Base-by-base conservation (phyloP, 768 basidiomycete genomes). In the Auricularia sp. region DNA sequence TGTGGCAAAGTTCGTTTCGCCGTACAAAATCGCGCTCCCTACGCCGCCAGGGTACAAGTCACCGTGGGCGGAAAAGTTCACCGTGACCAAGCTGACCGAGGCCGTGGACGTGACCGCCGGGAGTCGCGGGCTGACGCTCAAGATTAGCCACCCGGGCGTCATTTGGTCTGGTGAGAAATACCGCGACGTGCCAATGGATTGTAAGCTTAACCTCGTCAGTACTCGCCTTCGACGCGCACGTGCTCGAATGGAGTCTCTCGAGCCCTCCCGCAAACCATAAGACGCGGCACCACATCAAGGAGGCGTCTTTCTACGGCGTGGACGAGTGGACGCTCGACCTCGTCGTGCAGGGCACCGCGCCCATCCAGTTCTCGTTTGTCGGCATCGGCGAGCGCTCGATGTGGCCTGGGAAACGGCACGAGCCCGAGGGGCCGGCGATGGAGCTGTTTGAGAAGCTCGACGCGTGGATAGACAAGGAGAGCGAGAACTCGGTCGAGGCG, bases 201-300 rank as follows among this genome's bases (percentile, higher is more conserved):
- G 33, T 2, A 11, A 61, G 60, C 61, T 65, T 23, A 64, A 14
- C 39, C 59, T 36, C 63, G 64, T 51, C 69, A 85, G 93, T 90
- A 3, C 82, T 98, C 63, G 89, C 93, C 0, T 97, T 98, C 71
- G 90, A 95, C 61, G 95, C 92, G 0, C 88, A 95, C 66, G 91
- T 98, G 14, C 73, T 95, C 7, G 75, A 82, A 62, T 98, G 95
- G 95, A 86, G 84, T 16, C 78, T 94, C 43, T 89, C 92, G 67
- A 78, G 86, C 66, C 83, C 84, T 63, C 93, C 96, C 1, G 91
- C 92, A 0, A 74, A 84, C 62, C 88, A 90, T 64, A 77, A 80
- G 68, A 83, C 82, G 6, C 82, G 93, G 7, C 96, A 98, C 71
- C 91, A 93, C 69, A 83, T 98, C 76, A 97, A 93, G 72, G 92